Evolutionary conservation across 306 rosid genomes (phyloP).

Genomic region (Cicer bijugum): DNA sequence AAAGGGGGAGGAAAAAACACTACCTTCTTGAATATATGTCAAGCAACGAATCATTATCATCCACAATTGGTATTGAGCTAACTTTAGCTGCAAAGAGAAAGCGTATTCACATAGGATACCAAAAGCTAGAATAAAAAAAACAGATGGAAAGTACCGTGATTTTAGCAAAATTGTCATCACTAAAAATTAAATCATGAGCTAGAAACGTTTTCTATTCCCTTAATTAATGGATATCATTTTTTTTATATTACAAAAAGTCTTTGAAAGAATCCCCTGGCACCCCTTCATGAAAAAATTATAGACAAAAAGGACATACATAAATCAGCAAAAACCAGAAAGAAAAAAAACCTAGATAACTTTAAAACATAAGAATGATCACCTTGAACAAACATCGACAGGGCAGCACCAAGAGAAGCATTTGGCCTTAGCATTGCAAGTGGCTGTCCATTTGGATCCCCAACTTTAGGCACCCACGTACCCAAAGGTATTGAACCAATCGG

Average conservation of each 20-base stretch:
- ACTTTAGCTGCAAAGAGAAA: constrained; percentile 69
- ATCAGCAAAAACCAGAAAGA: constrained; percentile 4
- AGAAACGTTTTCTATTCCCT: not conserved
- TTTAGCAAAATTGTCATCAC: constrained; percentile 33
- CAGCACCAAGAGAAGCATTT: constrained; percentile 71
- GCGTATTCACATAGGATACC: constrained; percentile 38
- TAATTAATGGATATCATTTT: constrained; percentile 14
- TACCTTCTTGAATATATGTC: constrained; percentile 86
- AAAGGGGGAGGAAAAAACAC: constrained; percentile 11
- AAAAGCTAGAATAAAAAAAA: constrained; percentile 34
- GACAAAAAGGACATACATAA: not conserved
- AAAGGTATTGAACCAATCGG: constrained; percentile 75
- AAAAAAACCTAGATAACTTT: constrained; percentile 39
- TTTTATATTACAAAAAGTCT: not conserved
- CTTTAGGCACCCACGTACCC: constrained; percentile 86
- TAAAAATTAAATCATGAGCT: constrained; percentile 8
- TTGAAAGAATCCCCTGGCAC: constrained; percentile 30
- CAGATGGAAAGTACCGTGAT: constrained; percentile 28
- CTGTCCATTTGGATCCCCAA: constrained; percentile 69
- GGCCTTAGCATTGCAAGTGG: constrained; percentile 76
- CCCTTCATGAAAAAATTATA: constrained; percentile 5
- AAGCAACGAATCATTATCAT: constrained; percentile 70
- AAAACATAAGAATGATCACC: constrained; percentile 57
- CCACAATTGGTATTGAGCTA: constrained; percentile 88
- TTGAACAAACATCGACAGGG: constrained; percentile 71